Percentiles rank a stretch among this genome's conserved stretches.
phyloP scores from a whole-genome alignment of 1,139 yeast species.

The Suhomyces yuchorum region DNA sequence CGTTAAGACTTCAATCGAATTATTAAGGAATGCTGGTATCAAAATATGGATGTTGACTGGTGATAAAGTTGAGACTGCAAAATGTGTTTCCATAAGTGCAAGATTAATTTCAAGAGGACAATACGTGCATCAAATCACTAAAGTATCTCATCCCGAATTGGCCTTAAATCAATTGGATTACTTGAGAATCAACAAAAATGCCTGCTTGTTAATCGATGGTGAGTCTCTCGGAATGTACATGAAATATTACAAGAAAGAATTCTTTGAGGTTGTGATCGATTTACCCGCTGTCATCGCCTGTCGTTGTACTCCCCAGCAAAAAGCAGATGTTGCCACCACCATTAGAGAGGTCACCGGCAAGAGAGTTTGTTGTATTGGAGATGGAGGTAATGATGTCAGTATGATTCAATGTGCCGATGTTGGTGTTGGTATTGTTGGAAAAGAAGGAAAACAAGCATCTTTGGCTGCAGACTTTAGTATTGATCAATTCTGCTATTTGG shows the following conservation, averaged over 20 bases:
- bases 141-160: slow-evolving; percentile 55
- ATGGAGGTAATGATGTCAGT: slow-evolving; percentile 98
- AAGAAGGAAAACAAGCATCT: slow-evolving; percentile 97
- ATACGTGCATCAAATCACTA: slow-evolving; percentile 83
- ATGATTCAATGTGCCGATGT: slow-evolving; percentile 99
- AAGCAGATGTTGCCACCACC: slow-evolving; percentile 87
- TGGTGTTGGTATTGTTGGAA: slow-evolving; percentile 98
- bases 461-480: slow-evolving; percentile 96
- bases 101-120: slow-evolving; percentile 92
- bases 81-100: slow-evolving; percentile 94
- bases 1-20: slow-evolving; percentile 89
- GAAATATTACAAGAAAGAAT: slow-evolving; percentile 64
- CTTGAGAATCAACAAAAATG: slow-evolving; percentile 61
- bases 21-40: slow-evolving; percentile 92
- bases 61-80: slow-evolving; percentile 97
- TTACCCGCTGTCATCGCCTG: slow-evolving; percentile 96
- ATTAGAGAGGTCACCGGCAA: slow-evolving; percentile 81
- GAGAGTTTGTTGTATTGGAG: slow-evolving; percentile 96
- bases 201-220: slow-evolving; percentile 91
- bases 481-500: slow-evolving; percentile 86
- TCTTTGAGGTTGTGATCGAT: slow-evolving; percentile 71
- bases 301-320: slow-evolving; percentile 98
- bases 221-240: slow-evolving; percentile 78
- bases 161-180: slow-evolving; percentile 79
- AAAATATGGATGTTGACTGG: slow-evolving; percentile 99